A percentile compares a stretch with the other conserved stretches of the same genome.
phyloP scores from a whole-genome alignment of 176 grass and related monocot genomes.

The Oryza coarctata region DNA sequence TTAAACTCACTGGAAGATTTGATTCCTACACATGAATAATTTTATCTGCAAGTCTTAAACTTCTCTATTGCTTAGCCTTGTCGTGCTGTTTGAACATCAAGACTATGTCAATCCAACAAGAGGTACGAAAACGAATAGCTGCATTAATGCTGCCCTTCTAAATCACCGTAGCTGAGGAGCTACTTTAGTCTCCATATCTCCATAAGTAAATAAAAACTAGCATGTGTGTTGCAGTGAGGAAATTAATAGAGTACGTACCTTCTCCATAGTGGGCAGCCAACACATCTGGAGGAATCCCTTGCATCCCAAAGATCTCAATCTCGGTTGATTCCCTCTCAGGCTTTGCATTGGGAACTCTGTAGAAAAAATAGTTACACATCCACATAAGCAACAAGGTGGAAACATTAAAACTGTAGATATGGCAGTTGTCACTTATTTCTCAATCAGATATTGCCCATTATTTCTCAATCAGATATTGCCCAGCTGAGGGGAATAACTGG shows the following conservation, averaged over 20 bases:
- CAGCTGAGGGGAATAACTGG: neutral
- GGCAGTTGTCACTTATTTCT: neutral
- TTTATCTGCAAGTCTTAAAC: neutral
- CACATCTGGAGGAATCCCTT: slow-evolving; percentile 89
- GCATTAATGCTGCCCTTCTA: neutral
- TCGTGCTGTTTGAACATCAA: neutral
- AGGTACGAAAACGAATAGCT: neutral
- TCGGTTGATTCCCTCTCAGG: slow-evolving; percentile 91
- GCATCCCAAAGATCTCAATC: slow-evolving; percentile 99
- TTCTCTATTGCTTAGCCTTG: neutral
- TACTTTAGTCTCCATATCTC: neutral
- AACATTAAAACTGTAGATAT: neutral
- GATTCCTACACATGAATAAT: neutral
- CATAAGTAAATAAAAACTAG: neutral
- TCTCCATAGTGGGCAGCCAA: slow-evolving; percentile 98
- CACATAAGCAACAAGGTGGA: neutral
- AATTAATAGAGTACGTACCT: slow-evolving; percentile 39
- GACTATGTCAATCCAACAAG: neutral
- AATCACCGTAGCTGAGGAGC: neutral
- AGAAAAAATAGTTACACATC: slow-evolving; percentile 13
- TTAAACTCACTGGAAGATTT: slow-evolving; percentile 7
- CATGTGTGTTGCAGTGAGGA: neutral
- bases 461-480: neutral
- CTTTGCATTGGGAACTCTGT: slow-evolving; percentile 95
- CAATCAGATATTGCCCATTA: neutral